Evolutionary conservation across 257 asterid genomes (phyloP).

Genomic region (Leptodermis oblonga): DNA sequence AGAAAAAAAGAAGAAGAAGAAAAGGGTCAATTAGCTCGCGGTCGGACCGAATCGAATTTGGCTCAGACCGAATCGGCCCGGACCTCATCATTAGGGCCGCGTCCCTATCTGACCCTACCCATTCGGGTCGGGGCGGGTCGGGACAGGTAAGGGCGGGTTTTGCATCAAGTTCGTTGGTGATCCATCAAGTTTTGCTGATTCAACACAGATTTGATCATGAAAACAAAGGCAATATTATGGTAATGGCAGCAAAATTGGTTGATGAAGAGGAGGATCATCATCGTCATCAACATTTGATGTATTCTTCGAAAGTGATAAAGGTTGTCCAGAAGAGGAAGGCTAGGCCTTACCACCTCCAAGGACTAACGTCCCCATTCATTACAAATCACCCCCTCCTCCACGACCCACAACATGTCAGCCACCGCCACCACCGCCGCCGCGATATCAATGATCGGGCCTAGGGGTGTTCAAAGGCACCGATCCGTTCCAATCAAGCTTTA

Average conservation of each 20-base stretch:
- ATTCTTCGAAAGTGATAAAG: background rate
- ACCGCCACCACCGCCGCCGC: background rate
- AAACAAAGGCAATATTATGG: background rate
- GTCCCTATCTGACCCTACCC: too few species aligned
- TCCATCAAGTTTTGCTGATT: background rate
- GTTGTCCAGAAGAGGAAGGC: background rate
- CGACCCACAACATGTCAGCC: background rate
- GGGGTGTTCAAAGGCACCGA: too few species aligned
- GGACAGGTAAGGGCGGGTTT: too few species aligned
- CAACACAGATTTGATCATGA: background rate
- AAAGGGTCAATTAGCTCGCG: too few species aligned
- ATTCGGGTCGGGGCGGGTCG: too few species aligned
- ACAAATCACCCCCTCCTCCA: too few species aligned
- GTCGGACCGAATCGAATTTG: too few species aligned
- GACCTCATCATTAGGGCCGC: too few species aligned
- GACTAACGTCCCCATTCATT: background rate
- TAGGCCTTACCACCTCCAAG: conserved; percentile 7
- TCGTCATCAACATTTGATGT: background rate
- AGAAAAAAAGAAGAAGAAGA: too few species aligned
- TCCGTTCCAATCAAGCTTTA: too few species aligned
- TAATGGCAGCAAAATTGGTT: background rate
- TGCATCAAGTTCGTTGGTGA: background rate
- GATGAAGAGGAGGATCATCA: background rate
- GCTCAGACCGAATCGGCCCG: too few species aligned
- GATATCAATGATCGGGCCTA: too few species aligned